phyloP scores from a whole-genome alignment of 192 early-diverging fungal species.

The Hyaloraphidium curvatum region DNA sequence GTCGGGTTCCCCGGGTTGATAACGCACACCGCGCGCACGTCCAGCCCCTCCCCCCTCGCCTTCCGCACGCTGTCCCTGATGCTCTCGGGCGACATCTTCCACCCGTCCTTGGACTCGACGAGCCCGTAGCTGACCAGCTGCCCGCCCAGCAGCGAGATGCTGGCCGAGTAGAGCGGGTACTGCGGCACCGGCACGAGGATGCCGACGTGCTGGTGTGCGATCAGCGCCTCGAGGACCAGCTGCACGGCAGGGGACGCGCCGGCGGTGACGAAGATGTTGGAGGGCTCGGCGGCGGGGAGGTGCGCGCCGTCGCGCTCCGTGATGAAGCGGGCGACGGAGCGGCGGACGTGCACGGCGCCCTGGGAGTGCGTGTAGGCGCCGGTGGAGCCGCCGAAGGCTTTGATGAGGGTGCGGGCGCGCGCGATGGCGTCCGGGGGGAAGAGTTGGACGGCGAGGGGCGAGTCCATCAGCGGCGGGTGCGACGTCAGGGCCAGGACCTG shows the following conservation, averaged over 20 bases:
- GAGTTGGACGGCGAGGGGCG: slow-evolving; percentile 16
- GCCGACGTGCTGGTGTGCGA: slow-evolving; percentile 55
- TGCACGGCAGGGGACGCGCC: slow-evolving; percentile 92
- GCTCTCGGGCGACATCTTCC: slow-evolving; percentile 54
- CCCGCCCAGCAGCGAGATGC: slow-evolving; percentile 68
- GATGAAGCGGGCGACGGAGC: neutral
- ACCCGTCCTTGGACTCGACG: slow-evolving; percentile 59
- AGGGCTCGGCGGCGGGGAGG: slow-evolving; percentile 59
- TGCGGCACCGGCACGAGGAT: slow-evolving; percentile 99
- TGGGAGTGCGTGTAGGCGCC: slow-evolving; percentile 94
- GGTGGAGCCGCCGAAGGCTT: slow-evolving; percentile 43
- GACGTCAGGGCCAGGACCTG: slow-evolving; percentile 73
- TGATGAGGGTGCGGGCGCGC: slow-evolving; percentile 54
- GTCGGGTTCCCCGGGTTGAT: slow-evolving; percentile 99
- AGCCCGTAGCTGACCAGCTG: slow-evolving; percentile 80
- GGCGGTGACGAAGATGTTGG: slow-evolving; percentile 77
- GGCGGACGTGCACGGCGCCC: slow-evolving; percentile 15
- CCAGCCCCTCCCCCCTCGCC: slow-evolving; percentile 45
- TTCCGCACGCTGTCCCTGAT: slow-evolving; percentile 39
- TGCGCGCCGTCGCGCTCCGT: slow-evolving; percentile 76
- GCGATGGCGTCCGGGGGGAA: slow-evolving; percentile 75
- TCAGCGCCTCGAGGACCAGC: slow-evolving; percentile 67
- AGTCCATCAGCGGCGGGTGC: slow-evolving; percentile 54
- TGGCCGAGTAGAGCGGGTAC: slow-evolving; percentile 93
- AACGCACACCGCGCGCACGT: slow-evolving; percentile 84